Percentiles rank a stretch among this genome's conserved stretches.
These are phyloP conservation scores for Lactarius deliciosus DNA, from an alignment of 768 basidiomycete genomes.

Conservation along the genomic window DNA sequence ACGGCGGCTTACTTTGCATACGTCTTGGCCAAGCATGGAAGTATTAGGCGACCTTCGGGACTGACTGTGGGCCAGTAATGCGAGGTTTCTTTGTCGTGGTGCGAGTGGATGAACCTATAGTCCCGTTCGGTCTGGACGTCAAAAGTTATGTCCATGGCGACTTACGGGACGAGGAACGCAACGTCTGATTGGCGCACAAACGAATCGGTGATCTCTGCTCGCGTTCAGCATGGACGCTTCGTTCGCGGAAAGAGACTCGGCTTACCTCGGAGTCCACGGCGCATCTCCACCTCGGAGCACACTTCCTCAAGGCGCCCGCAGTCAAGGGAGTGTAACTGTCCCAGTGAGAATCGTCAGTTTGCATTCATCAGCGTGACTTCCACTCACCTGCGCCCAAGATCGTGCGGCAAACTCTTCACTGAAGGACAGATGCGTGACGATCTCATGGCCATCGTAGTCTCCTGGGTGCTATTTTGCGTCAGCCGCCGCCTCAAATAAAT, in stretches of 20 bases:
- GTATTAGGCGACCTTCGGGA: conserved; percentile 7
- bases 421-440: conserved; percentile 15
- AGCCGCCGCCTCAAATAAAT: background rate
- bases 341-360: conserved; percentile 1
- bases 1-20: conserved; percentile 18
- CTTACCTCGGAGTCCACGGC: conserved; percentile 13
- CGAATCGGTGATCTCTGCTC: conserved; percentile 7
- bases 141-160: background rate
- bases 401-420: conserved; percentile 22
- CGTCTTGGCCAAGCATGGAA: conserved; percentile 21
- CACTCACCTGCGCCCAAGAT: conserved; percentile 23
- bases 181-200: conserved; percentile 8
- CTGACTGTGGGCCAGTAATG: conserved; percentile 10
- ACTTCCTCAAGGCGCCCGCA: background rate
- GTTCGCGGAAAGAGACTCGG: background rate
- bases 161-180: conserved; percentile 26
- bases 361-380: background rate
- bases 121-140: background rate
- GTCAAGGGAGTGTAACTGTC: conserved; percentile 17
- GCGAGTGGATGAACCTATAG: conserved; percentile 25
- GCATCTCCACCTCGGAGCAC: conserved; percentile 19
- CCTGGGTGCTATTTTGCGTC: conserved; percentile 1
- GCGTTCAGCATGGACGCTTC: background rate
- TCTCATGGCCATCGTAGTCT: background rate
- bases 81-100: conserved; percentile 21